A percentile compares a stretch with the other conserved stretches of the same genome.
These are phyloP conservation scores for Yarrowia alimentaria DNA, from an alignment of 805 yeast genomes.

Conservation along the genomic window DNA sequence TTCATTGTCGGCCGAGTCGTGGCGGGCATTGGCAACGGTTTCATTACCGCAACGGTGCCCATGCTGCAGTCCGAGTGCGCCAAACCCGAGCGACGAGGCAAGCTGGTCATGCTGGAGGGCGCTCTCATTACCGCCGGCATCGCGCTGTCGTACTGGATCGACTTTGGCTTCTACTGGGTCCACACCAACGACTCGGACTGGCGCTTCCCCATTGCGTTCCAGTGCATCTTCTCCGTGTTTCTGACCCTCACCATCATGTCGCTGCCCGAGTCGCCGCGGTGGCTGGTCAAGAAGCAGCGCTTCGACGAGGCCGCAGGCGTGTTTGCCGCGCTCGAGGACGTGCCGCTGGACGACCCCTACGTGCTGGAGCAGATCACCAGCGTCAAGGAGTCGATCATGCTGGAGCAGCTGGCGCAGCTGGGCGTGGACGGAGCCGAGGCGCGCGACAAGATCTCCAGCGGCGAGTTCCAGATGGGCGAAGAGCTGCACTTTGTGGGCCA, in stretches of 20 bases:
- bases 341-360: conserved; percentile 10
- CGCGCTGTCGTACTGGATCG: conserved; percentile 60
- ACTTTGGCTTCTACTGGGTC: conserved; percentile 49
- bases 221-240: conserved; percentile 54
- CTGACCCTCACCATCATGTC: conserved; percentile 58
- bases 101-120: conserved; percentile 67
- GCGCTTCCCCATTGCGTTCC: conserved; percentile 79
- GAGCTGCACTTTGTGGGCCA: conserved; percentile 4
- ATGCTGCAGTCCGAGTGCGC: conserved; percentile 79
- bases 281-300: conserved; percentile 65
- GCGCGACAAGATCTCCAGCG: not conserved
- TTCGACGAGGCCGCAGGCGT: conserved; percentile 48
- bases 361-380: not conserved
- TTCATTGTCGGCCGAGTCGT: conserved; percentile 58
- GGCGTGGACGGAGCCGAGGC: conserved; percentile 1
- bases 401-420: conserved; percentile 7
- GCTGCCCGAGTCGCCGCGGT: conserved; percentile 88
- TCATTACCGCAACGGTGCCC: conserved; percentile 74
- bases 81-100: conserved; percentile 63
- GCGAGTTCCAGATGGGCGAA: conserved; percentile 2
- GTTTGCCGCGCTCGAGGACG: conserved; percentile 19
- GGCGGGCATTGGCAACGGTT: conserved; percentile 76
- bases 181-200: conserved; percentile 54
- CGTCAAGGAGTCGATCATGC: conserved; percentile 14
- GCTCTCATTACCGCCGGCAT: conserved; percentile 70